Conservation (phyloP, 257 asterid species). For the Striga asiatica region DNA sequence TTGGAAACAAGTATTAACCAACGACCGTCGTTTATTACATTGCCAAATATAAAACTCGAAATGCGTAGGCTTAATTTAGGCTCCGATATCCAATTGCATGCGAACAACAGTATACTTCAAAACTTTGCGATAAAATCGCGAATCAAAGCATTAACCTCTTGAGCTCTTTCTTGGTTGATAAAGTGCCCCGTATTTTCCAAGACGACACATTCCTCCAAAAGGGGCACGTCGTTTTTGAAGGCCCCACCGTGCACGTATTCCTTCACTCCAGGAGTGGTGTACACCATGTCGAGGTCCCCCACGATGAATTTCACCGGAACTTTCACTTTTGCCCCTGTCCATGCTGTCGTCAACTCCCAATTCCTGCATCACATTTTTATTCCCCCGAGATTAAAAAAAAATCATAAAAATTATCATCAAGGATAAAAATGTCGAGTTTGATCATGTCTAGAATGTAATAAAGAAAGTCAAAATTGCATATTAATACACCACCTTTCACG, state of each 20-base stretch:
- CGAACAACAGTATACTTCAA: too few relatives aligned
- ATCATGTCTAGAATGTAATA: too few relatives aligned
- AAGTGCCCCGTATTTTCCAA: constrained; percentile 68
- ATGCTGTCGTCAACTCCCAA: constrained; percentile 81
- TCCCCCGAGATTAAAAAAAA: too few relatives aligned
- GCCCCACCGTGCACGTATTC: constrained; percentile 83
- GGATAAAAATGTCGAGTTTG: too few relatives aligned
- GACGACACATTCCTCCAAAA: constrained; percentile 55
- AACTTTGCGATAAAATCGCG: constrained; percentile 43
- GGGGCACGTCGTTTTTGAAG: constrained; percentile 71
- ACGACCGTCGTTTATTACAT: too few relatives aligned
- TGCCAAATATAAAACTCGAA: too few relatives aligned
- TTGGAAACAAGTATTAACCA: too few relatives aligned
- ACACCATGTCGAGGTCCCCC: constrained; percentile 67
- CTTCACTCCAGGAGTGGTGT: constrained; percentile 73
- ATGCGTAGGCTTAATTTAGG: too few relatives aligned
- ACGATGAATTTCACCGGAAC: constrained; percentile 70
- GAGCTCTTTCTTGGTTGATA: constrained; percentile 74
- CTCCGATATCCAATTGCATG: too few relatives aligned
- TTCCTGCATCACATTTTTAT: constrained; percentile 47
- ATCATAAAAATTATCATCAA: too few relatives aligned
- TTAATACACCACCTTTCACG: not conserved
- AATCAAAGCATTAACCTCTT: constrained; percentile 37
- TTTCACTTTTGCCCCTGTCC: constrained; percentile 58
- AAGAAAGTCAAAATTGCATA: too few relatives aligned